Base-by-base conservation (phyloP, 2,329 filamentous ascomycete species). In the Neonectria faginata region DNA sequence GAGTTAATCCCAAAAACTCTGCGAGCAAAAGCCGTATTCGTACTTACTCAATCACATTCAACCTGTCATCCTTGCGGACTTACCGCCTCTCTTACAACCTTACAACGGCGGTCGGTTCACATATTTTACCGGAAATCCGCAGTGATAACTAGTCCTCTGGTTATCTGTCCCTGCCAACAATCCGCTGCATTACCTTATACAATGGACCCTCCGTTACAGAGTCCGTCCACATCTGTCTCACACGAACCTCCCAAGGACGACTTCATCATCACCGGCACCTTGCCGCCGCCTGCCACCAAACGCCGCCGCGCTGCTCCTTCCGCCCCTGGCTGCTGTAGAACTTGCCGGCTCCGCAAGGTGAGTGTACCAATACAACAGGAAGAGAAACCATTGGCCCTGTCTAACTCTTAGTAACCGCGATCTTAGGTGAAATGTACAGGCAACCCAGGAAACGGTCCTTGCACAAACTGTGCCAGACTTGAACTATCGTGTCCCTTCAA, bases 361-460 rank as follows among this genome's bases (percentile, higher is more conserved):
- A 68, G 20, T 33, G 16, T 22, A 56, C 31, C 7, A 14, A n/a
- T 39, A 9, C 11, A 22, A 22, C 1, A 9, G 16, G n/a, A 16
- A 47, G 20, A 8, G 29, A 31, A 14, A 57, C 56, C 14, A 12
- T 56, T 22, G 50, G 14, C 52, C 16, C 27, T 54, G 11, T 22
- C 62, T 68, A 33, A 61, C 62, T 50, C 42, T 27, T 42, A n/a
- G 9, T 51, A 29, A 33, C 4, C 47, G 14, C 20, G 9, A 1
- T 9, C 47, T 12, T 68, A 82, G 80, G 80, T 82, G n/a, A 81
- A 80, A 75, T 82, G 80, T 60, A 74, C 76, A 6, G 80, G 79
- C 7, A 79, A 78, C 53, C 76, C 76, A 16, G 73, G 72, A 20
- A 72, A 74, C 45, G 78, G 76, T 9, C 68, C 79, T 12, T 82